phyloP scores from a whole-genome alignment of 2,329 filamentous ascomycete species.

The Thielaviopsis euricoi region DNA sequence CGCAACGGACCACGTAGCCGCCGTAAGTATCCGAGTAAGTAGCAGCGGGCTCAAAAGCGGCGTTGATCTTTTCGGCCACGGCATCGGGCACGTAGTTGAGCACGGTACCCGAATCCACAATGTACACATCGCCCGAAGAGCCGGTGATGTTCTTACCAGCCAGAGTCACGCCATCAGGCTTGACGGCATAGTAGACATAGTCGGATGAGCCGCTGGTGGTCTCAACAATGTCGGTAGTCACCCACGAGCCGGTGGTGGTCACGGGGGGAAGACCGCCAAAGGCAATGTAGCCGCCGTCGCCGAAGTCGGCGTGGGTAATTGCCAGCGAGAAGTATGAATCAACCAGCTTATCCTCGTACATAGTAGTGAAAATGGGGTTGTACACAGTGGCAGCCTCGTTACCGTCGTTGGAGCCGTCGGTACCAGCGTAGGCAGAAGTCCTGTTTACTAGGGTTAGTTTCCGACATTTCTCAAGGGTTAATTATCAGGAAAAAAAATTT shows the following conservation, averaged over 20 bases:
- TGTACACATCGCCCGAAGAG: constrained; percentile 9
- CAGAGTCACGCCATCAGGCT: constrained; percentile 13
- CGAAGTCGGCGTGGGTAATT: not conserved
- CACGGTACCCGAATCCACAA: constrained; percentile 17
- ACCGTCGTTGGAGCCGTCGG: not conserved
- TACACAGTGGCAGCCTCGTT: not conserved
- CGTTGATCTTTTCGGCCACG: constrained; percentile 17
- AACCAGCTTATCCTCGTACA: not conserved
- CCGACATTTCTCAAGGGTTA: not conserved
- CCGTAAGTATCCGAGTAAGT: constrained; percentile 15
- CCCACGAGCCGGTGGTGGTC: not conserved
- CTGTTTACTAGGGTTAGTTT: not conserved
- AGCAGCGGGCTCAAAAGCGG: constrained; percentile 13
- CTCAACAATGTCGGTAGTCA: constrained; percentile 1
- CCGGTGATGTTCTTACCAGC: constrained; percentile 9
- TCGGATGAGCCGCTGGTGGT: not conserved
- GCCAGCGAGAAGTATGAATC: constrained; percentile 4
- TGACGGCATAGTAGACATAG: constrained; percentile 11
- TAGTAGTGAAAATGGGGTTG: constrained; percentile 5
- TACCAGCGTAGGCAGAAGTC: constrained; percentile 4
- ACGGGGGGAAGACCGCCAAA: constrained; percentile 9
- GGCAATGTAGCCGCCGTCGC: constrained; percentile 5
- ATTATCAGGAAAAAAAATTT: not conserved
- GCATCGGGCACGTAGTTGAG: constrained; percentile 16
- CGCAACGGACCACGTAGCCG: constrained; percentile 16